These are phyloP conservation scores for Elongisporangium undulatum DNA, from an alignment of 352 stramenopile genomes.

Conservation along the genomic window DNA sequence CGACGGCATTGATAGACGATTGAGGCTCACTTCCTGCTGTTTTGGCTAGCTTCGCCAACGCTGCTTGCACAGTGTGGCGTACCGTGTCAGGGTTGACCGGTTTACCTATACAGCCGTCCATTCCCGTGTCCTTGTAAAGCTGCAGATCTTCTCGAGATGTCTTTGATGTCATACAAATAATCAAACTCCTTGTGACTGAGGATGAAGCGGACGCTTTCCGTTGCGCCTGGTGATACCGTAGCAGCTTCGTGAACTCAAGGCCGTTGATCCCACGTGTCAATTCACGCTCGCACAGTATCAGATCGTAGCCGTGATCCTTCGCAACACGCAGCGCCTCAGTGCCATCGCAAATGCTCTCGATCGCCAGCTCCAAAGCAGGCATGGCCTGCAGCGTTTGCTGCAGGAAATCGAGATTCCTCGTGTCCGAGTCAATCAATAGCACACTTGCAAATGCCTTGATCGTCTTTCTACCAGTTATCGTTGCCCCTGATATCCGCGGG, in stretches of 20 bases:
- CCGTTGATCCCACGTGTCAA: conserved; percentile 45
- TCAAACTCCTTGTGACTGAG: conserved; percentile 7
- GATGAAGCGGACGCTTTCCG: background rate
- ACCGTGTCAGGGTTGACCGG: conserved; percentile 65
- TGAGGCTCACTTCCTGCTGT: background rate
- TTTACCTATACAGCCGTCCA: conserved; percentile 90
- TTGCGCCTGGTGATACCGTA: conserved; percentile 79
- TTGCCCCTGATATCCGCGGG: conserved; percentile 1
- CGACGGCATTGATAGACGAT: conserved; percentile 12
- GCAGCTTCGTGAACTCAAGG: conserved; percentile 69
- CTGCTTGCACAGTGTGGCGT: conserved; percentile 74
- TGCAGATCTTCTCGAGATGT: conserved; percentile 69
- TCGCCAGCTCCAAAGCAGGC: conserved; percentile 17
- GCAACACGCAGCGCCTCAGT: conserved; percentile 42
- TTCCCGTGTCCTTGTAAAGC: conserved; percentile 86
- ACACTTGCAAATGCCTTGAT: conserved; percentile 5
- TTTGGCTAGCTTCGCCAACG: conserved; percentile 30
- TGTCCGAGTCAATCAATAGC: conserved; percentile 36
- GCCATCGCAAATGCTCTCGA: conserved; percentile 60
- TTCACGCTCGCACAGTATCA: conserved; percentile 81
- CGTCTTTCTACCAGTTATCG: background rate
- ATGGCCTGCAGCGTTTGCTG: conserved; percentile 25
- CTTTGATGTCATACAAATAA: conserved; percentile 73
- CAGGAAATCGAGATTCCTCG: conserved; percentile 23
- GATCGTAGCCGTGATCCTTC: conserved; percentile 65